Percentiles rank a stretch among this genome's conserved stretches.
These are phyloP conservation scores for Neurospora sp. DNA, from an alignment of 495 filamentous ascomycete genomes.

Conservation along the genomic window DNA sequence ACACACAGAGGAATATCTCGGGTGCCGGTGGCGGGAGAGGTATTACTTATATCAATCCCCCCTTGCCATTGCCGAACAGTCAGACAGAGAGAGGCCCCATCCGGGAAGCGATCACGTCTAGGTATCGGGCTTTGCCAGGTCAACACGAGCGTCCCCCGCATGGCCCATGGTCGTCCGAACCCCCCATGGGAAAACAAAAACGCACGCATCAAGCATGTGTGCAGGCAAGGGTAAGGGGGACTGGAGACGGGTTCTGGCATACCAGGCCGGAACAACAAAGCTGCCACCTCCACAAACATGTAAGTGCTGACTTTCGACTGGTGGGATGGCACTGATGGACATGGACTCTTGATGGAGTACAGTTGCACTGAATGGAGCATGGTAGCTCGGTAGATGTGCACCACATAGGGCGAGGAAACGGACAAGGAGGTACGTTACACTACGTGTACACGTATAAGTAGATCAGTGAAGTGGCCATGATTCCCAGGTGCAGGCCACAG, in stretches of 20 bases:
- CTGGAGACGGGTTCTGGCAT: not conserved
- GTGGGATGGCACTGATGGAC: not conserved
- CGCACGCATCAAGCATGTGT: not conserved
- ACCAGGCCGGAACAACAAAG: not conserved
- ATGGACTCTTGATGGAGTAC: not conserved
- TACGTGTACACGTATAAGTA: not conserved
- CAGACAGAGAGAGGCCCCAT: not conserved
- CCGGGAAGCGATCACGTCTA: not conserved
- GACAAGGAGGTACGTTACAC: not conserved
- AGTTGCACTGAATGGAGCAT: not conserved
- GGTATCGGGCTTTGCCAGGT: not conserved
- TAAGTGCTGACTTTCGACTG: not conserved
- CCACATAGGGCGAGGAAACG: not conserved
- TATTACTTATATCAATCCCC: not conserved
- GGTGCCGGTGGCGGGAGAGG: not conserved
- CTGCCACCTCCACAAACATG: not conserved
- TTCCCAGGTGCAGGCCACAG: not conserved
- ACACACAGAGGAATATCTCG: not conserved
- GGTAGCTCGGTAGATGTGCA: not conserved
- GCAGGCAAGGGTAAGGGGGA: not conserved
- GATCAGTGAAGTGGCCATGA: not conserved
- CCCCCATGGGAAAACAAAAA: not conserved
- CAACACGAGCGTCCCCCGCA: not conserved
- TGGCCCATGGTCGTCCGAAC: not conserved
- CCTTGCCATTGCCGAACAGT: not conserved